Percentiles rank a stretch among this genome's conserved stretches.
phyloP scores from a whole-genome alignment of 2,329 filamentous ascomycete genomes.

The Xylaria hypoxylon region DNA sequence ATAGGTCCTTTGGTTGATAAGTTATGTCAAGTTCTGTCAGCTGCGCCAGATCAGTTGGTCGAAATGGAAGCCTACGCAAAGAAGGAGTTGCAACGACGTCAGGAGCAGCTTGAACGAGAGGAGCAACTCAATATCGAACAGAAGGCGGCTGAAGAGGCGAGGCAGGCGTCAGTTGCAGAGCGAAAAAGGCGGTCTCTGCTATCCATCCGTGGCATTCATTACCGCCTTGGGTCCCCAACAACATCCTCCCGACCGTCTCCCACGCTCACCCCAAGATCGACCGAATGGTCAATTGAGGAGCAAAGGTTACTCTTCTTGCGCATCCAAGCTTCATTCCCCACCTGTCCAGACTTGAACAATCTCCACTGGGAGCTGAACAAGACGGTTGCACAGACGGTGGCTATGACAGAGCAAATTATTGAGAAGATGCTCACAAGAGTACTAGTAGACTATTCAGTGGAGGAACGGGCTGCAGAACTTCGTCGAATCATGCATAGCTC shows the following conservation, averaged over 20 bases:
- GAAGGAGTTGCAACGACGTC: constrained; percentile 21
- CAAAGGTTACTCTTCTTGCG: constrained; percentile 43
- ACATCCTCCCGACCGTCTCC: constrained; percentile 31
- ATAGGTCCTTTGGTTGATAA: constrained; percentile 39
- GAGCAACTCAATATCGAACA: constrained; percentile 35
- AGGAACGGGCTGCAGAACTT: constrained; percentile 32
- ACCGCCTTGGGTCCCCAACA: constrained; percentile 26
- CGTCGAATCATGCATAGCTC: constrained; percentile 31
- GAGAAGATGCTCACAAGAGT: constrained; percentile 43
- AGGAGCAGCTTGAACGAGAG: constrained; percentile 34
- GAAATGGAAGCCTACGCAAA: constrained; percentile 33
- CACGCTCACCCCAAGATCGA: constrained; percentile 19
- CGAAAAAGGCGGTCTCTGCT: constrained; percentile 43
- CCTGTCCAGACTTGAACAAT: constrained; percentile 40
- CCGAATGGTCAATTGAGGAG: constrained; percentile 47
- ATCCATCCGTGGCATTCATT: constrained; percentile 39
- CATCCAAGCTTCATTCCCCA: constrained; percentile 46
- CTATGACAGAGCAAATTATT: constrained; percentile 45
- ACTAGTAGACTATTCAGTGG: constrained; percentile 31
- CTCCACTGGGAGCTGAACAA: constrained; percentile 43
- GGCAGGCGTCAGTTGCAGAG: constrained; percentile 34
- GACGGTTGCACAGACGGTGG: constrained; percentile 43
- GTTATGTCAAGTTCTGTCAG: constrained; percentile 33
- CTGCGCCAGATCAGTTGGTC: constrained; percentile 40
- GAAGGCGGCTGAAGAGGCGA: constrained; percentile 36